Percentiles rank a stretch among this genome's conserved stretches.
Conservation (phyloP, 208 protist species). For the Lotmaria passim region DNA sequence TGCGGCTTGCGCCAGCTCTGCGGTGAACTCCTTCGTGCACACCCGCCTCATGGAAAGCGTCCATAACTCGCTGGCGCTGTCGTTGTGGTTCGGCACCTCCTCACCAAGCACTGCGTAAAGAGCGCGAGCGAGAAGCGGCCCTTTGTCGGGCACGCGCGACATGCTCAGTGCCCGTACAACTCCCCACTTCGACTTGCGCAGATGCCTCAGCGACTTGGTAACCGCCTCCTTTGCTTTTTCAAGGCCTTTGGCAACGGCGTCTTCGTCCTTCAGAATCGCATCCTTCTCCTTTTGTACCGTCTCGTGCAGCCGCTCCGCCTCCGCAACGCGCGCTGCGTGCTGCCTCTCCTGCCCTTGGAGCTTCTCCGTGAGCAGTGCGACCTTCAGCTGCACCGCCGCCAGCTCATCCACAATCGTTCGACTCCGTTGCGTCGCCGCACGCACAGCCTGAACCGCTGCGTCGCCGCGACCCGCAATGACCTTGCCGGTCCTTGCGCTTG, state of each 20-base stretch:
- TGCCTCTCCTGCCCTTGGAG: constrained; percentile 30
- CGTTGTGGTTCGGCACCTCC: constrained; percentile 50
- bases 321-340: constrained; percentile 21
- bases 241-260: constrained; percentile 13
- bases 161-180: constrained; percentile 48
- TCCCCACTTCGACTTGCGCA: constrained; percentile 44
- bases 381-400: constrained; percentile 34
- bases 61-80: constrained; percentile 63
- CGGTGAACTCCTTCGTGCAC: constrained; percentile 44
- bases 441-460: constrained; percentile 53
- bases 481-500: constrained; percentile 28
- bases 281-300: constrained; percentile 23
- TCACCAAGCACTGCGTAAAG: constrained; percentile 68
- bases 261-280: constrained; percentile 1
- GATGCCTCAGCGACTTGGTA: constrained; percentile 26
- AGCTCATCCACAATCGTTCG: constrained; percentile 49
- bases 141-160: constrained; percentile 49
- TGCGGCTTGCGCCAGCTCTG: constrained; percentile 32
- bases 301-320: constrained; percentile 14
- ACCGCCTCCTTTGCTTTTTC: constrained; percentile 37
- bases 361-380: constrained; percentile 30
- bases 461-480: constrained; percentile 35
- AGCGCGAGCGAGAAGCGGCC: constrained; percentile 48
- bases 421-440: constrained; percentile 36
- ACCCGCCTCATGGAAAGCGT: constrained; percentile 44